These are phyloP conservation scores for Chlamydomonas sp. DNA, from an alignment of 139 green algal species.

Conservation along the genomic window DNA sequence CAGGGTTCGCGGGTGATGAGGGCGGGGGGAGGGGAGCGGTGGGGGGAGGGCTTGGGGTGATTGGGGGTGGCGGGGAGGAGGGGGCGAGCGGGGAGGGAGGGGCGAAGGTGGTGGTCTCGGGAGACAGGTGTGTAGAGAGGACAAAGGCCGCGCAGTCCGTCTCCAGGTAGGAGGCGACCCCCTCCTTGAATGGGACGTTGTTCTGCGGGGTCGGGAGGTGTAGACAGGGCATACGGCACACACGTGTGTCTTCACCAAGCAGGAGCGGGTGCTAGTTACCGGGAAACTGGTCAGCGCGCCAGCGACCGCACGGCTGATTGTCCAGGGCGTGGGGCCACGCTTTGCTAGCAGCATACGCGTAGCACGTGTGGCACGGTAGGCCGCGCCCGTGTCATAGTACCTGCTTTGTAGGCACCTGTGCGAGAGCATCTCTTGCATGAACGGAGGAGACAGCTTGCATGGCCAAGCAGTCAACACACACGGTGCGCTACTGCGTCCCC, in stretches of 20 bases:
- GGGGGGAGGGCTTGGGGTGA: background rate
- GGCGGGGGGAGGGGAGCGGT: background rate
- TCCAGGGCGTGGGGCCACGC: background rate
- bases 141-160: conserved; percentile 13
- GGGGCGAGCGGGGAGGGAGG: no score
- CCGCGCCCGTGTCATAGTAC: background rate
- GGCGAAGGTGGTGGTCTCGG: no score
- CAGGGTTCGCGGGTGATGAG: no score
- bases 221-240: background rate
- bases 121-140: background rate
- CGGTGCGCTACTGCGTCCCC: background rate
- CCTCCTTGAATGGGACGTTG: conserved; percentile 23
- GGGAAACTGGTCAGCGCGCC: background rate
- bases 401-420: background rate
- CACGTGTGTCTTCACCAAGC: background rate
- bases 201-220: conserved; percentile 1
- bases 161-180: conserved; percentile 24
- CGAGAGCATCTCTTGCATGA: background rate
- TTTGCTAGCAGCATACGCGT: background rate
- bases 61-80: no score
- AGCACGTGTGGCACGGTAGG: background rate
- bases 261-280: background rate
- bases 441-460: background rate
- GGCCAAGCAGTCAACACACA: background rate
- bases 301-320: background rate